A percentile compares a stretch with the other conserved stretches of the same genome.
Evolutionary conservation across 1,284 basidiomycete genomes (phyloP).

Genomic region (Volvariella volvacea): DNA sequence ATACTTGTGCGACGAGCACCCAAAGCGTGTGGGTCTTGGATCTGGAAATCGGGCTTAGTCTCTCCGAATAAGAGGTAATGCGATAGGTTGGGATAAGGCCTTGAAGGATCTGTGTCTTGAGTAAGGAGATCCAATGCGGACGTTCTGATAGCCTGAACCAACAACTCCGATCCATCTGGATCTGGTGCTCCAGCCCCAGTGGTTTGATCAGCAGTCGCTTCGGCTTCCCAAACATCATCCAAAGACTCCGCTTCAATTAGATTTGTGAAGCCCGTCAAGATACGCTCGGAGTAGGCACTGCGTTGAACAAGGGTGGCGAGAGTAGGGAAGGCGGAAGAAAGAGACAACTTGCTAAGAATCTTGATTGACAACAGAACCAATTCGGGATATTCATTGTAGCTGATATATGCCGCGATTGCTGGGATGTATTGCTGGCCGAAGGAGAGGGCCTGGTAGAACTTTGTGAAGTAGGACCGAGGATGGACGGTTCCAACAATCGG

Average conservation of each 20-base stretch:
- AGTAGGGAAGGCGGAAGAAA: conserved; percentile 52
- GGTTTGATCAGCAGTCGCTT: conserved; percentile 49
- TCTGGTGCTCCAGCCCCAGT: conserved; percentile 69
- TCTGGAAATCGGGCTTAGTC: conserved; percentile 43
- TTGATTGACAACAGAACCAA: conserved; percentile 77
- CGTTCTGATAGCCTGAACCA: conserved; percentile 68
- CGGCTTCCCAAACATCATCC: conserved; percentile 53
- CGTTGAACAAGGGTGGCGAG: conserved; percentile 79
- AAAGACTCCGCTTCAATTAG: conserved; percentile 60
- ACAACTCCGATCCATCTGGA: conserved; percentile 34
- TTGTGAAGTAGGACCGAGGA: conserved; percentile 63
- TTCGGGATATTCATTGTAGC: conserved; percentile 66
- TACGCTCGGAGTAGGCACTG: conserved; percentile 81
- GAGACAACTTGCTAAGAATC: conserved; percentile 68
- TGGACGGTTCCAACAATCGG: conserved; percentile 47
- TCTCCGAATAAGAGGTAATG: conserved; percentile 85
- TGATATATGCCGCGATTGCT: conserved; percentile 78
- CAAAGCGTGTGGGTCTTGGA: conserved; percentile 72
- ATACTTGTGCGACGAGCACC: conserved; percentile 68
- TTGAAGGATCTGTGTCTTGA: conserved; percentile 61
- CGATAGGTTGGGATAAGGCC: conserved; percentile 78
- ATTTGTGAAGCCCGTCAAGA: conserved; percentile 73
- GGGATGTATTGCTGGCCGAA: conserved; percentile 75
- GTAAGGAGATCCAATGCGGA: conserved; percentile 86
- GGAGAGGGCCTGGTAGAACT: conserved; percentile 78